Base-by-base conservation (phyloP, 2,329 filamentous ascomycete species). In the Paracoccidioides lutzii region DNA sequence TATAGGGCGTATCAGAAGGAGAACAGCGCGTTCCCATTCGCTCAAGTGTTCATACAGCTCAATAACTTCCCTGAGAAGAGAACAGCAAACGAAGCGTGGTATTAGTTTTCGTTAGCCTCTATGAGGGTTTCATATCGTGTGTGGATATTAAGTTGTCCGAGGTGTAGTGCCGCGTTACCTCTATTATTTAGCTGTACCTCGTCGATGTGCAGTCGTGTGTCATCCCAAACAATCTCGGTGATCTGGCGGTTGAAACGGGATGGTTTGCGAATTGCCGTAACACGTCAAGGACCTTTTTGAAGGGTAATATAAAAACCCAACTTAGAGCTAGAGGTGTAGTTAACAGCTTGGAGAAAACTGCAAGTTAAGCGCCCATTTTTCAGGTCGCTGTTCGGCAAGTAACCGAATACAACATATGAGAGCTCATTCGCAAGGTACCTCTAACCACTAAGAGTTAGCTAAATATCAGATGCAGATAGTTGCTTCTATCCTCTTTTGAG, bases 211-310 rank as follows among this genome's bases (percentile, higher is more conserved):
- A 53, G 51, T 22, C 38, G 32, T 42, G 8, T 43, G 4, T 53
- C 51, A 33, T 53, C 51, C 51, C 51, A 53, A 14, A 53, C 51
- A 35, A 53, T 43, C 32, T 53, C 51, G n/a, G 15, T 43, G 38
- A 53, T 32, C 28, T 43, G 38, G 10, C 15, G 5, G 41, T 32
- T n/a, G 38, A 42, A 35, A 53, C 38, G 15, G 51, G 51, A 42
- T 43, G 51, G 9, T 33, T 7, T 22, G 51, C 41, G 14, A 53
- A n/a, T 42, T 38, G 32, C 22, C 41, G 38, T 12, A 44, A 10
- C 12, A 37, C 30, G 22, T 53, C 51, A 15, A 53, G 38, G 10
- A 43, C 51, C n/a, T 30, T 41, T 40, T 33, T 44, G n/a, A 53
- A 53, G 30, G 40, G 8, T n/a, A 38, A 44, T 33, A 43, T 28